Percentiles rank a stretch among this genome's conserved stretches.
Evolutionary conservation across 2,329 filamentous ascomycete species (phyloP).

Genomic region (Sporothrix sp.): DNA sequence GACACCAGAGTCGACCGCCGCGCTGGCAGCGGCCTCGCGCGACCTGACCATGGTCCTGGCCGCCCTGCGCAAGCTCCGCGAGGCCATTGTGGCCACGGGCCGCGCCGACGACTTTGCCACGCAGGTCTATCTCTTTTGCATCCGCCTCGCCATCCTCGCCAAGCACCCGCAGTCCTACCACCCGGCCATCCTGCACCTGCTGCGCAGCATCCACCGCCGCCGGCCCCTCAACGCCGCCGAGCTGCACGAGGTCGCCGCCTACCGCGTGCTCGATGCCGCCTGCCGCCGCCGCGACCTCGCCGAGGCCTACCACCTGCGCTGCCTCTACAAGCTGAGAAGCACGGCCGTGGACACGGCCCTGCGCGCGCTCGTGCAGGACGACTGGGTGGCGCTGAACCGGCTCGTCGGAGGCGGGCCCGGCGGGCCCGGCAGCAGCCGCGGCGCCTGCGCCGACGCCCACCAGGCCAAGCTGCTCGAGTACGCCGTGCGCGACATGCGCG

Average conservation of each 20-base stretch:
- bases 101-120: constrained; percentile 72
- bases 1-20: neutral
- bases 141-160: constrained; percentile 71
- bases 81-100: constrained; percentile 73
- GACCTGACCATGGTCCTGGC: constrained; percentile 67
- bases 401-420: constrained; percentile 38
- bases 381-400: constrained; percentile 72
- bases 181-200: constrained; percentile 70
- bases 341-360: constrained; percentile 60
- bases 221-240: constrained; percentile 63
- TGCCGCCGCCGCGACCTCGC: constrained; percentile 70
- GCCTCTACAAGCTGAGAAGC: constrained; percentile 53
- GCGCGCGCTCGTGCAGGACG: constrained; percentile 62
- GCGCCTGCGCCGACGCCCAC: constrained; percentile 61
- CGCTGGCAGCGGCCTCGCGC: constrained; percentile 28
- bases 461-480: constrained; percentile 71
- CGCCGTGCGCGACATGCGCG: constrained; percentile 62
- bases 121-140: constrained; percentile 86
- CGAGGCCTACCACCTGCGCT: constrained; percentile 60
- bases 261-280: constrained; percentile 78
- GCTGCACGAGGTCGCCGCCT: constrained; percentile 67
- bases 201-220: constrained; percentile 58
- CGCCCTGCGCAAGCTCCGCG: constrained; percentile 82
- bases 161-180: constrained; percentile 83
- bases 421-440: constrained; percentile 18